Conservation (phyloP, 225 moss, liverwort and hornwort species). For the Anthoceros angustus region DNA sequence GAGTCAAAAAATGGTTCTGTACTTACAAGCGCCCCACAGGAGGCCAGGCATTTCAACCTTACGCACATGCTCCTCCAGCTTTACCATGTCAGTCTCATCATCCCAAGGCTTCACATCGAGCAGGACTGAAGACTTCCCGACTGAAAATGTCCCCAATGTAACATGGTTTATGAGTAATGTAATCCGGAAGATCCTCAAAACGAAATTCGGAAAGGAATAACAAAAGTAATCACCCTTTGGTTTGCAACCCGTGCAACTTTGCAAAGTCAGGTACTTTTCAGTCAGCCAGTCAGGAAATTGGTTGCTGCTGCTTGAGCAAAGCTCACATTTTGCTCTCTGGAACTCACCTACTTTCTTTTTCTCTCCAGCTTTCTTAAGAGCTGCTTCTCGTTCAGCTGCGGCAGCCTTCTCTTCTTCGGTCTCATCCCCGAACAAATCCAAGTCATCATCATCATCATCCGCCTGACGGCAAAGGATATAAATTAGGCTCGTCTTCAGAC, state of each 20-base stretch:
- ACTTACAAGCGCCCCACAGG: slow-evolving; percentile 36
- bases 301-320: too few species aligned
- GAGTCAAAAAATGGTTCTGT: background rate
- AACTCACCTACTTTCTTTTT: slow-evolving; percentile 37
- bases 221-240: slow-evolving; percentile 12
- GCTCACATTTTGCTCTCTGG: slow-evolving; percentile 10
- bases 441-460: slow-evolving; percentile 33
- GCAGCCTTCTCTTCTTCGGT: slow-evolving; percentile 29
- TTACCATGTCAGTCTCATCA: slow-evolving; percentile 34
- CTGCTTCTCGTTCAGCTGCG: slow-evolving; percentile 12
- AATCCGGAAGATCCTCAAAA: background rate
- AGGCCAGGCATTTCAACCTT: slow-evolving; percentile 41
- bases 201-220: slow-evolving; percentile 12
- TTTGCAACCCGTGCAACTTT: slow-evolving; percentile 4
- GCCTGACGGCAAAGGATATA: slow-evolving; percentile 5
- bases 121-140: slow-evolving; percentile 36
- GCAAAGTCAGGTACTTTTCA: too few species aligned
- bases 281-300: too few species aligned
- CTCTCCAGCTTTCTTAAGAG: slow-evolving; percentile 23
- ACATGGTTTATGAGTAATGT: background rate
- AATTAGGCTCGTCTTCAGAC: background rate
- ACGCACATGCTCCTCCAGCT: slow-evolving; percentile 36
- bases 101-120: slow-evolving; percentile 67
- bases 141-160: background rate
- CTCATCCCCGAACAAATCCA: slow-evolving; percentile 21